Conservation (phyloP, 2,329 filamentous ascomycete genomes). For the Colletotrichum sidae region DNA sequence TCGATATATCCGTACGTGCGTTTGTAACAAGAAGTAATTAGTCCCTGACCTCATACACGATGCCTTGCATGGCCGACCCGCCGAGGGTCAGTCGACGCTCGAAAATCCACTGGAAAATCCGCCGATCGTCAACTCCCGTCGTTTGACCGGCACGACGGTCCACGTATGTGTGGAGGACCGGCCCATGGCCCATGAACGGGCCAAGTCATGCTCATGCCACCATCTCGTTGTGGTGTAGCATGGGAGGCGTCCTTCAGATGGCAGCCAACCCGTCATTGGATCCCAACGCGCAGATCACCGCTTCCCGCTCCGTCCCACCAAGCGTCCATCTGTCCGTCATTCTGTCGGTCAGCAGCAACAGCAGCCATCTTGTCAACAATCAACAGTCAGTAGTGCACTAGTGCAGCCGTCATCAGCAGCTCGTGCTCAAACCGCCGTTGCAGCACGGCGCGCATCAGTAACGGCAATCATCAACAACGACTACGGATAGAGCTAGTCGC, state of each 20-base stretch:
- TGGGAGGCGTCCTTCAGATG: constrained; percentile 15
- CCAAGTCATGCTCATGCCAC: constrained; percentile 16
- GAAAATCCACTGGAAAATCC: neutral
- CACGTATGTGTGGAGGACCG: too few relatives aligned
- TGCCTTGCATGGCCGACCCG: constrained; percentile 9
- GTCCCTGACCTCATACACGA: constrained; percentile 25
- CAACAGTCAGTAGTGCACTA: neutral
- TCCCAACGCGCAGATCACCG: constrained; percentile 22
- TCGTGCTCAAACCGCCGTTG: constrained; percentile 24
- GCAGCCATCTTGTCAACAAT: constrained; percentile 2
- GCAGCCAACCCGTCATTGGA: constrained; percentile 20
- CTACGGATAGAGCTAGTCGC: neutral
- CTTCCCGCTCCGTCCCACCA: constrained; percentile 3
- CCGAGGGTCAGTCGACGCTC: neutral
- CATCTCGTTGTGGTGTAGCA: neutral
- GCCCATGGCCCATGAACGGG: neutral
- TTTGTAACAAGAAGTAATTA: neutral
- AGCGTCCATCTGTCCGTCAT: constrained; percentile 3
- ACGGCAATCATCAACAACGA: neutral
- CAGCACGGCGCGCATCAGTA: constrained; percentile 8
- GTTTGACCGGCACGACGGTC: constrained; percentile 2
- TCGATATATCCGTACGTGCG: too few relatives aligned
- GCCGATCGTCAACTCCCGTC: constrained; percentile 11
- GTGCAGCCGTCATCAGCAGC: neutral
- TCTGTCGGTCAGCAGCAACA: constrained; percentile 1